Conservation (phyloP, 257 asterid species). For the Nyctanthes arbortristis region DNA sequence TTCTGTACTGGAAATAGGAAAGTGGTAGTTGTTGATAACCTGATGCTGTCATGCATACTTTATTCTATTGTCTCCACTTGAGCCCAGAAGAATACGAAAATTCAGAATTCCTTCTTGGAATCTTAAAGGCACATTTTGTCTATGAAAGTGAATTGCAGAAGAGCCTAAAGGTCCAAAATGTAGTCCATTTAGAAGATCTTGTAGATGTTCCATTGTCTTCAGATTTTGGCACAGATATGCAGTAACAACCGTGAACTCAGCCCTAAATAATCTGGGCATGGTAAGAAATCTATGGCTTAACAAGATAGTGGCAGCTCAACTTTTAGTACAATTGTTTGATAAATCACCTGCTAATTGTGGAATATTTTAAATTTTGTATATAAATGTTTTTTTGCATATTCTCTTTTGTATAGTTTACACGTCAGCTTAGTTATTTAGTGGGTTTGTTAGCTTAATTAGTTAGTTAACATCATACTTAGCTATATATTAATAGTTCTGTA, state of each 20-base stretch:
- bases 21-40: slow-evolving; percentile 57
- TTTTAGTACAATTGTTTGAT: no score
- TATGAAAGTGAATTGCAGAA: slow-evolving; percentile 65
- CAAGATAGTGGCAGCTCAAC: no score
- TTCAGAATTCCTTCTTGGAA: slow-evolving; percentile 33
- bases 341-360: background rate
- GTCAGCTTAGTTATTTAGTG: no score
- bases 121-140: slow-evolving; percentile 49
- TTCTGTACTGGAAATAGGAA: slow-evolving; percentile 67
- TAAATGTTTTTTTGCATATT: no score
- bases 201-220: slow-evolving; percentile 63
- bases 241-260: slow-evolving; percentile 33
- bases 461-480: no score
- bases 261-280: slow-evolving; percentile 72
- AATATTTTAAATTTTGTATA: no score
- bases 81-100: slow-evolving; percentile 50
- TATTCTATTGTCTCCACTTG: slow-evolving; percentile 71
- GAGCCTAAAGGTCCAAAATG: slow-evolving; percentile 69
- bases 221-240: slow-evolving; percentile 39
- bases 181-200: slow-evolving; percentile 47
- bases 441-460: no score
- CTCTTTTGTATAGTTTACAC: no score
- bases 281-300: slow-evolving; percentile 30
- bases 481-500: no score
- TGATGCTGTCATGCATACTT: slow-evolving; percentile 80